Conservation (phyloP, 2,329 filamentous ascomycete genomes). For the Fusarium buxicola region DNA sequence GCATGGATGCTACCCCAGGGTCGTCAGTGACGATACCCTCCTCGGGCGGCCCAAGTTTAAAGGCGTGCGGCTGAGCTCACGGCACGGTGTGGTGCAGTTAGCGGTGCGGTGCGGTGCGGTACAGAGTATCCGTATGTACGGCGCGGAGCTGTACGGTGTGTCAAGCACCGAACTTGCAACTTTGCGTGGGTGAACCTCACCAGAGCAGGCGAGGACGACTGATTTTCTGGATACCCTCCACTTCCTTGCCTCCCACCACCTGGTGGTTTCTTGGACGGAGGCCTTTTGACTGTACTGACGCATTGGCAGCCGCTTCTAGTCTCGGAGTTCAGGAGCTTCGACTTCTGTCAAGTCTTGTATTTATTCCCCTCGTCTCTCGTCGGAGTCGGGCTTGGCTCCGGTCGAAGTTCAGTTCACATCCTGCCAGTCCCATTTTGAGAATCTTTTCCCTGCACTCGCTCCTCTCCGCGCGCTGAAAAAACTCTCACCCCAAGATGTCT, state of each 20-base stretch:
- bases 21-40: constrained; percentile 20
- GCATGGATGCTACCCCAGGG: constrained; percentile 27
- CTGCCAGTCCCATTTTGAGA: constrained; percentile 47
- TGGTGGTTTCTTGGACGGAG: constrained; percentile 21
- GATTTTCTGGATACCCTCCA: constrained; percentile 42
- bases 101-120: constrained; percentile 16
- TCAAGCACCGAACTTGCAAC: constrained; percentile 26
- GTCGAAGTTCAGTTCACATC: constrained; percentile 46
- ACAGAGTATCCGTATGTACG: too few species aligned
- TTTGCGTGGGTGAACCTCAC: constrained; percentile 35
- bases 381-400: constrained; percentile 48
- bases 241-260: constrained; percentile 37
- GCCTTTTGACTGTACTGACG: constrained; percentile 30
- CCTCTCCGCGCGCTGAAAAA: constrained; percentile 42
- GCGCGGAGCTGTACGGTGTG: constrained; percentile 22
- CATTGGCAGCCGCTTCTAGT: constrained; percentile 39
- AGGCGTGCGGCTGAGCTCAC: constrained; percentile 22
- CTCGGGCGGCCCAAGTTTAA: constrained; percentile 14
- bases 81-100: constrained; percentile 31
- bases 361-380: constrained; percentile 44
- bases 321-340: constrained; percentile 34
- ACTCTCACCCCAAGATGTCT: constrained; percentile 42
- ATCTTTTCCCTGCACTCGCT: constrained; percentile 46
- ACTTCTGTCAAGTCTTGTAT: constrained; percentile 41
- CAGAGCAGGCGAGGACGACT: constrained; percentile 33